phyloP scores from a whole-genome alignment of 192 early-diverging fungal genomes.

The Haplosporangium gracile region DNA sequence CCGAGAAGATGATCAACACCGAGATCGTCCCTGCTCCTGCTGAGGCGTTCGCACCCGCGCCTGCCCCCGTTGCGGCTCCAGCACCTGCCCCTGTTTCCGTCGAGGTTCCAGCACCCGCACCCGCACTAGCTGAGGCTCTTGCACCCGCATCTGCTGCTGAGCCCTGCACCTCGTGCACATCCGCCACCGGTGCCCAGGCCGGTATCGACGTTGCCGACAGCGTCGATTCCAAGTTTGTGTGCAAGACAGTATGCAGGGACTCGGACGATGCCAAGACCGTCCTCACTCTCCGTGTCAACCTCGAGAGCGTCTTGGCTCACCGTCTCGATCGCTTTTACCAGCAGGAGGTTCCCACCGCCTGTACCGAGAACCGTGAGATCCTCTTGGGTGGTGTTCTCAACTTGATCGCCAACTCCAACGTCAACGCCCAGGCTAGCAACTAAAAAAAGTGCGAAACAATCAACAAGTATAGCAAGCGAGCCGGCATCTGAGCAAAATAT shows the following conservation, averaged over 20 bases:
- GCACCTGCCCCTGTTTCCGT: neutral
- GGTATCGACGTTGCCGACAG: constrained; percentile 17
- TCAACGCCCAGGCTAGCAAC: constrained; percentile 14
- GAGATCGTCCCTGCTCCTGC: constrained; percentile 18
- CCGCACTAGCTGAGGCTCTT: neutral
- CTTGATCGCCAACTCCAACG: constrained; percentile 13
- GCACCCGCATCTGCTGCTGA: constrained; percentile 10
- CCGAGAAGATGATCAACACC: constrained; percentile 48
- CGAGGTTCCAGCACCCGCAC: neutral
- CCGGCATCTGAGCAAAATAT: constrained; percentile 5
- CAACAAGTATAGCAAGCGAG: neutral
- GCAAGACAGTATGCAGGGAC: constrained; percentile 50
- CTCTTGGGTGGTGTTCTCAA: constrained; percentile 21
- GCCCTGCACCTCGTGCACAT: neutral
- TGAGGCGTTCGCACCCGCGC: neutral
- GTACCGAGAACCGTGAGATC: neutral
- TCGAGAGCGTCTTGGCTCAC: constrained; percentile 20
- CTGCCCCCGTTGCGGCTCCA: neutral
- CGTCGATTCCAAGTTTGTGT: constrained; percentile 38
- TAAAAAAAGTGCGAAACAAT: neutral
- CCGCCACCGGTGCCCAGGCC: neutral
- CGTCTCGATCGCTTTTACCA: constrained; percentile 29
- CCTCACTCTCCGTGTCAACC: constrained; percentile 21
- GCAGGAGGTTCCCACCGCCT: constrained; percentile 31
- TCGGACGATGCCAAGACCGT: constrained; percentile 27